Evolutionary conservation across 1,284 basidiomycete genomes (phyloP).

Genomic region (Cryptococcus sp.): DNA sequence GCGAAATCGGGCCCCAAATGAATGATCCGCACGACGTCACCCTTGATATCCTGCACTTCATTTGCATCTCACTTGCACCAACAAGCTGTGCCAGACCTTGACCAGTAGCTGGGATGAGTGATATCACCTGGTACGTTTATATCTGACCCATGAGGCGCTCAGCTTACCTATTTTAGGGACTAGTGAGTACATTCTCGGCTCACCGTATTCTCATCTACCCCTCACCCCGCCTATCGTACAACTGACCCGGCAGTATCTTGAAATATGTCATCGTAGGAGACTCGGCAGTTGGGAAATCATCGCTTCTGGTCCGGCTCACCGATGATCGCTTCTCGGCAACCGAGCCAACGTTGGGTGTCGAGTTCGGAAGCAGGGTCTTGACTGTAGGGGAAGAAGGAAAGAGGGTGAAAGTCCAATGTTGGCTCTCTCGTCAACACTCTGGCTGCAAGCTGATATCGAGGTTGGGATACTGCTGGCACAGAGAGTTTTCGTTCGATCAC

Average conservation of each 20-base stretch:
- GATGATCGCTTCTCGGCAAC: slow-evolving; percentile 35
- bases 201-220: background rate
- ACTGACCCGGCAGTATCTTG: slow-evolving; percentile 28
- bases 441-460: slow-evolving; percentile 10
- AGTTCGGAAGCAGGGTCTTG: slow-evolving; percentile 41
- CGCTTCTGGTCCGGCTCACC: slow-evolving; percentile 37
- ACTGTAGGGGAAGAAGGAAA: slow-evolving; percentile 32
- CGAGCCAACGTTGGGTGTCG: slow-evolving; percentile 43
- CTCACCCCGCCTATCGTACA: background rate
- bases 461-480: slow-evolving; percentile 46
- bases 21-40: too few species aligned
- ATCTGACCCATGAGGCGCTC: too few species aligned
- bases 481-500: slow-evolving; percentile 62
- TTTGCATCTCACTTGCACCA: too few species aligned
- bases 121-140: too few species aligned
- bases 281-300: slow-evolving; percentile 41
- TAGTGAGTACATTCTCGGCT: slow-evolving; percentile 16
- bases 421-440: background rate
- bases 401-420: slow-evolving; percentile 45
- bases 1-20: too few species aligned
- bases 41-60: too few species aligned
- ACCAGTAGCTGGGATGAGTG: too few species aligned
- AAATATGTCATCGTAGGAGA: slow-evolving; percentile 46
- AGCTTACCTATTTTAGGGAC: too few species aligned
- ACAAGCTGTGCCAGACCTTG: too few species aligned